phyloP scores from a whole-genome alignment of 495 filamentous ascomycete species.

The Penicillium argentinense region DNA sequence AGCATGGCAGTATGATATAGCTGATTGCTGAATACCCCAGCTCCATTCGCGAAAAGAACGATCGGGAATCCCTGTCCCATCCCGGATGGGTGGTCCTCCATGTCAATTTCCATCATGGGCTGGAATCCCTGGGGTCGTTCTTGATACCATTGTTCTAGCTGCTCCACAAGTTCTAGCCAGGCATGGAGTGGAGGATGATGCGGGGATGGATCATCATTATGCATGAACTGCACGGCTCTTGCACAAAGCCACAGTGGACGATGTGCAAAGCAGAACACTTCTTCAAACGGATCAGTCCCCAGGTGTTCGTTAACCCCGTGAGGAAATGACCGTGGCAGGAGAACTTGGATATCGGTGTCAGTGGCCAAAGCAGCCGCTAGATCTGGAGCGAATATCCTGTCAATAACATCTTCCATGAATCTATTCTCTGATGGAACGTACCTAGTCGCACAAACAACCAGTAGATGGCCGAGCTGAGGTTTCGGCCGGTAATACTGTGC shows the following conservation, averaged over 20 bases:
- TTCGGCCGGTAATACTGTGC: constrained; percentile 12
- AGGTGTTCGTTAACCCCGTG: constrained; percentile 12
- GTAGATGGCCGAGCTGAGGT: constrained; percentile 30
- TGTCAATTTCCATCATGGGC: constrained; percentile 31
- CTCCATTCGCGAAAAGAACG: constrained; percentile 40
- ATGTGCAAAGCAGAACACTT: constrained; percentile 24
- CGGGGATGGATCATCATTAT: constrained; percentile 22
- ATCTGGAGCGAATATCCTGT: constrained; percentile 16
- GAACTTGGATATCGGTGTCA: constrained; percentile 19
- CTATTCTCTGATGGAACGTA: no score
- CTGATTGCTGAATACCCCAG: constrained; percentile 39
- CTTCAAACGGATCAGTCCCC: constrained; percentile 19
- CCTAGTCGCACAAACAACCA: constrained; percentile 40
- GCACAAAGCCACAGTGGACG: constrained; percentile 32
- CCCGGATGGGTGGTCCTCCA: constrained; percentile 13
- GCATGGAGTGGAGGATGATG: constrained; percentile 9
- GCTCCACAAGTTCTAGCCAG: constrained; percentile 30
- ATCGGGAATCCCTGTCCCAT: constrained; percentile 31
- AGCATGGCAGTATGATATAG: constrained; percentile 46
- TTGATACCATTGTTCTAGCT: constrained; percentile 35
- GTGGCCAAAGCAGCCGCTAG: constrained; percentile 29
- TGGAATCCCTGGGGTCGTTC: constrained; percentile 34
- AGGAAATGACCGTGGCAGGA: constrained; percentile 22
- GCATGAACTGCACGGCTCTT: constrained; percentile 22
- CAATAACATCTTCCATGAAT: neutral